Evolutionary conservation across 129 eudicot genomes (phyloP), one percentile per base, ranked within the genome.

Genomic region (Mikania micrantha): DNA sequence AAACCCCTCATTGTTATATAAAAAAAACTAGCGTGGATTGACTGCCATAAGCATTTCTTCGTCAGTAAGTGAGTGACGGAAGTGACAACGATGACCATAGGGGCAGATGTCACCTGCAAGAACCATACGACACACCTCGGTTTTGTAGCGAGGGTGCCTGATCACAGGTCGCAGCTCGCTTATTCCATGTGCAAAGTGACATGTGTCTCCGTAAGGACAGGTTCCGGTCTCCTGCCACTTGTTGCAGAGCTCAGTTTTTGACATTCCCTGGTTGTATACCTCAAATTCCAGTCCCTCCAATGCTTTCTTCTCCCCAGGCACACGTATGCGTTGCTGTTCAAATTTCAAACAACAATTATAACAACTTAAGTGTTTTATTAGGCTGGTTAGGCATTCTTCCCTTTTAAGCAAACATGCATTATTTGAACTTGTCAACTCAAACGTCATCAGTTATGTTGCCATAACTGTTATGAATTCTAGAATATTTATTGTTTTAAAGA

Each of bases 81-180:
- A 91, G 71, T 91, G 97, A 81, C 97, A 91, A 68, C 93, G 97
- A 75, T 91, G 97, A 59, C 97, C 97, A 42, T 91, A 91, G 4
- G 97, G 95, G 38, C 95, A 91, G 49, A 63, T 66, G 20, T 76
- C 84, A 1, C 97, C 97, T 2, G 93, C 69, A 31, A 87, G 82
- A 13, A 87, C 85, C 95, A 91, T 83, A 31, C 95, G 90, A 66
- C 97, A 91, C 20, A 87, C 91, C 70, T 87, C 84, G 1, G 95
- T 91, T 68, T 91, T 91, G 85, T 91, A 91, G 62, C 97, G 95
- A 10, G 95, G 97, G 73, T 91, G 97, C 70, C 95, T 79, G 11
- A 91, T 91, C 71, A 91, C 95, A 0, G 97, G 97, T 10, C 95
- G 82, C 63, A 87, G 84, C 83, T 91, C 97, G 17, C 77, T 32